Evolutionary conservation across 495 filamentous ascomycete species (phyloP).

Genomic region (Apodospora peruviana): DNA sequence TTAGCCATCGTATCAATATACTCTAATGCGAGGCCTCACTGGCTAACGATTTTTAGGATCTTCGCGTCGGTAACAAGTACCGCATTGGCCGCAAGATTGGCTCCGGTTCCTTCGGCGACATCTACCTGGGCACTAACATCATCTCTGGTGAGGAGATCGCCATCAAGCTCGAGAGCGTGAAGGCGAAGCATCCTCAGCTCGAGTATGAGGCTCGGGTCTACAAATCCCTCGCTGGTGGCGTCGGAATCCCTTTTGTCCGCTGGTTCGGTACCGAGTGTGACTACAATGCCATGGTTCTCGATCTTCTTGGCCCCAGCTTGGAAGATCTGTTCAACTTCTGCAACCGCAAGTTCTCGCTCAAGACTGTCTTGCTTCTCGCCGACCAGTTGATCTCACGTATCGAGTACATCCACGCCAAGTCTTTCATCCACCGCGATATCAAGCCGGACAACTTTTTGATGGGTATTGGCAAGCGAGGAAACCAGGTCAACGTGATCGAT

Average conservation of each 20-base stretch:
- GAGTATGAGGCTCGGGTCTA: slow-evolving; percentile 99
- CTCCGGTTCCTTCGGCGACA: slow-evolving; percentile 97
- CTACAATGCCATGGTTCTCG: slow-evolving; percentile 99
- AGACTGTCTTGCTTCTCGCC: slow-evolving; percentile 97
- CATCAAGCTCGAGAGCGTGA: slow-evolving; percentile 99
- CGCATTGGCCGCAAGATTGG: slow-evolving; percentile 99
- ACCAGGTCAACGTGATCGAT: slow-evolving; percentile 99
- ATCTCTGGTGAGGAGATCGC: slow-evolving; percentile 99
- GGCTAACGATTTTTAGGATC: slow-evolving; percentile 60
- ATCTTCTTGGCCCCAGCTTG: slow-evolving; percentile 92
- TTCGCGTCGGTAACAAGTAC: slow-evolving; percentile 99
- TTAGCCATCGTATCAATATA: neutral
- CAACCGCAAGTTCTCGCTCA: slow-evolving; percentile 99
- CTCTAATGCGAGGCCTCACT: neutral
- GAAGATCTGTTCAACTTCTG: slow-evolving; percentile 99
- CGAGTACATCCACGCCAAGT: slow-evolving; percentile 99
- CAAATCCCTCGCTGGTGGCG: slow-evolving; percentile 97
- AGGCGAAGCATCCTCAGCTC: slow-evolving; percentile 98
- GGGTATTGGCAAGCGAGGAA: slow-evolving; percentile 99
- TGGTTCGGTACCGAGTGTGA: slow-evolving; percentile 99
- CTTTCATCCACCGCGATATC: slow-evolving; percentile 99
- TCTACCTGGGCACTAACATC: slow-evolving; percentile 99
- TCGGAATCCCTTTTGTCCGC: slow-evolving; percentile 97
- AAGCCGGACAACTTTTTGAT: slow-evolving; percentile 99
- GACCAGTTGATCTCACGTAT: slow-evolving; percentile 99